Conservation (phyloP, 106 monocot genomes). For the Iris macrosiphon region DNA sequence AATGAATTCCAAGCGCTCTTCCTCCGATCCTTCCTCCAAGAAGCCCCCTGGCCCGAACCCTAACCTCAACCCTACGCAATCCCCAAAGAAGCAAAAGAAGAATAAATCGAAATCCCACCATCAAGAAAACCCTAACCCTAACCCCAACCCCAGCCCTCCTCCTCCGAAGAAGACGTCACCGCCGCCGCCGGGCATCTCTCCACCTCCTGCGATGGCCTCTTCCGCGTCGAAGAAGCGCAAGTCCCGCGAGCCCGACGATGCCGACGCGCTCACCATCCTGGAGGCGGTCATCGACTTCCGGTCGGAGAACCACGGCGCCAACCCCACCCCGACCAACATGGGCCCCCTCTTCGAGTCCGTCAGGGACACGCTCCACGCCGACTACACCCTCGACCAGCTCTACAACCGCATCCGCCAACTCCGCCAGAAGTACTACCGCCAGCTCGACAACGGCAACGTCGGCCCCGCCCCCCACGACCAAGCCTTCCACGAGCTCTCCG, state of each 20-base stretch:
- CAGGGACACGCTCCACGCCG: not conserved
- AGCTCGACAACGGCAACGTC: not conserved
- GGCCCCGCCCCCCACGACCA: constrained; percentile 1
- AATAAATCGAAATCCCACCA: too few species aligned
- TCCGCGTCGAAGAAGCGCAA: too few species aligned
- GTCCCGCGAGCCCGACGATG: not conserved
- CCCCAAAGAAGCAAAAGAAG: too few species aligned
- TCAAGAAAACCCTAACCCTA: too few species aligned
- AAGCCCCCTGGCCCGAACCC: too few species aligned
- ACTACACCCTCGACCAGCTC: constrained; percentile 1
- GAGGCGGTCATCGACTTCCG: not conserved
- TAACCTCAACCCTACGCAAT: too few species aligned
- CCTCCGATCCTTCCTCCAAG: too few species aligned
- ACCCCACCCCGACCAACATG: not conserved
- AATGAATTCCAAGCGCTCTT: too few species aligned
- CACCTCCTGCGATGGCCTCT: too few species aligned
- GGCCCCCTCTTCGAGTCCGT: not conserved
- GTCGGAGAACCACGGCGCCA: not conserved
- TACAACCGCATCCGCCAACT: not conserved
- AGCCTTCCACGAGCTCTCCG: not conserved
- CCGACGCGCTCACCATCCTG: not conserved
- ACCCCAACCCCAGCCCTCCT: too few species aligned
- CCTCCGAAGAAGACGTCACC: too few species aligned
- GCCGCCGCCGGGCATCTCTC: too few species aligned
- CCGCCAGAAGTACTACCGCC: not conserved